Conservation (phyloP, 805 yeast genomes). For the Spathaspora girioi region DNA sequence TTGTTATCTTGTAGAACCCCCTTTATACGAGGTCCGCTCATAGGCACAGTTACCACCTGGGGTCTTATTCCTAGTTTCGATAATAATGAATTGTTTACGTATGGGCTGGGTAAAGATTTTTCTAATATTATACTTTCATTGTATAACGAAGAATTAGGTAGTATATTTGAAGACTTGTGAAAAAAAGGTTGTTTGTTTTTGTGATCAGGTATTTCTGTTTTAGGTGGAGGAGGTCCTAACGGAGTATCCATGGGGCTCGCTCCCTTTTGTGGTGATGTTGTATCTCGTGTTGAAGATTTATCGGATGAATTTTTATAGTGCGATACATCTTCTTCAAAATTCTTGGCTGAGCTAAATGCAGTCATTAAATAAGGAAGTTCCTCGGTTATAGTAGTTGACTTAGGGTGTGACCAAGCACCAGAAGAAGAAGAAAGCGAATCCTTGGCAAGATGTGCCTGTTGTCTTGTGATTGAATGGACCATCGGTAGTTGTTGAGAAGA, state of each 20-base stretch:
- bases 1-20: conserved; percentile 4
- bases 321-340: conserved; percentile 48
- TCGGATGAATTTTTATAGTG: conserved; percentile 12
- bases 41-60: conserved; percentile 31
- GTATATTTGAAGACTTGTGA: conserved; percentile 24
- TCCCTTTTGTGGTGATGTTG: conserved; percentile 4
- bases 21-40: neutral
- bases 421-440: neutral
- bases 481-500: conserved; percentile 27
- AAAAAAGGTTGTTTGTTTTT: conserved; percentile 14
- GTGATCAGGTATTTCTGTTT: neutral
- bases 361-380: conserved; percentile 64
- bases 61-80: conserved; percentile 40
- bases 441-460: neutral
- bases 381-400: conserved; percentile 49
- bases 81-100: conserved; percentile 31
- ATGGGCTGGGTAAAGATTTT: conserved; percentile 26
- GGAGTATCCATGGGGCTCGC: neutral
- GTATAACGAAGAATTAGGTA: conserved; percentile 32
- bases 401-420: neutral
- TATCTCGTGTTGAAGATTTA: conserved; percentile 8
- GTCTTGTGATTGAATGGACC: conserved; percentile 38
- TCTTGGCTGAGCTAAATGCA: conserved; percentile 63
- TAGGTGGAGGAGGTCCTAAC: neutral
- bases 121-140: conserved; percentile 28